Evolutionary conservation across 805 yeast species (phyloP).

Genomic region (Kodamaea restingae): DNA sequence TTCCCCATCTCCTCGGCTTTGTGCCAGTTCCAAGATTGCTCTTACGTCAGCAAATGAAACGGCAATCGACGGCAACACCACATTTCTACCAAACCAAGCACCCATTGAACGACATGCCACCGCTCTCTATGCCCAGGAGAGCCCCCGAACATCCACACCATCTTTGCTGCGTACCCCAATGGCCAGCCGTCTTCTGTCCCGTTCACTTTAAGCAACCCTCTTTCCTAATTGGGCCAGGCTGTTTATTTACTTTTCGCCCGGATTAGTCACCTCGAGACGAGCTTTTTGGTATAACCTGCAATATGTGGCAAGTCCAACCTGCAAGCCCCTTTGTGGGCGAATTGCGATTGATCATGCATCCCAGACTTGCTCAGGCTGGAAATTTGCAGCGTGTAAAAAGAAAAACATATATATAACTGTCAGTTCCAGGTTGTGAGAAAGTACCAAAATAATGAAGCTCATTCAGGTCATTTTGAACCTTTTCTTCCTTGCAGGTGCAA

Average conservation of each 20-base stretch:
- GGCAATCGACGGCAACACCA: no score
- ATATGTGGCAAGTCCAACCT: slow-evolving; percentile 3
- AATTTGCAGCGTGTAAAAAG: slow-evolving; percentile 1
- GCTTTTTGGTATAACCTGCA: slow-evolving; percentile 4
- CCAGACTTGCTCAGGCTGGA: slow-evolving; percentile 7
- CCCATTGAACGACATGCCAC: no score
- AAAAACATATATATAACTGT: slow-evolving; percentile 1
- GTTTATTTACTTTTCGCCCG: slow-evolving; percentile 1
- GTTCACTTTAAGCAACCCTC: slow-evolving; percentile 1
- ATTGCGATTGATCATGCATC: slow-evolving; percentile 8
- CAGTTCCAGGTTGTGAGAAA: background rate
- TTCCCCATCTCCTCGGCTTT: no score
- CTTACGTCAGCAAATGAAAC: background rate
- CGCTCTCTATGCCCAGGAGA: no score
- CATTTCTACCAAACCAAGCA: no score
- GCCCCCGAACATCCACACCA: background rate
- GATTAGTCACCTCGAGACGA: background rate
- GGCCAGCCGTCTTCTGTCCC: background rate
- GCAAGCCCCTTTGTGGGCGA: slow-evolving; percentile 2
- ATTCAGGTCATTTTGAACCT: slow-evolving; percentile 24
- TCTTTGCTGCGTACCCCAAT: background rate
- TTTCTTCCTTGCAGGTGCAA: slow-evolving; percentile 42
- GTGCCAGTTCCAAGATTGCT: background rate
- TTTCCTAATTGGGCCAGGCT: background rate
- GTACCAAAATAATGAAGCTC: slow-evolving; percentile 4